phyloP scores from a whole-genome alignment of 2,329 filamentous ascomycete genomes.

The Hypomyces rosellus region DNA sequence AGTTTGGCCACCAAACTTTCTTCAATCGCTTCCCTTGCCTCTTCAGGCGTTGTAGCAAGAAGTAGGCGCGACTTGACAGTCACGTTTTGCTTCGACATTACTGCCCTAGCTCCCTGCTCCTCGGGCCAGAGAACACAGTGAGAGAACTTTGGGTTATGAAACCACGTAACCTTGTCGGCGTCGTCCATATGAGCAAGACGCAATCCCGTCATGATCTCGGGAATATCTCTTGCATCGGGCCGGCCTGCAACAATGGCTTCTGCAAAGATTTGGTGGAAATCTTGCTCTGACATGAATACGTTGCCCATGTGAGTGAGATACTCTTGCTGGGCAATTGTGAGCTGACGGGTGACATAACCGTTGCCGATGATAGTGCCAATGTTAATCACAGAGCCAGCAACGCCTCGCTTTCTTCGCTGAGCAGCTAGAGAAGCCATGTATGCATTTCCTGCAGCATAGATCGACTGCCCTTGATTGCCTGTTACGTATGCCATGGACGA shows the following conservation, averaged over 20 bases:
- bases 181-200: too few species aligned
- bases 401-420: constrained; percentile 30
- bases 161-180: too few species aligned
- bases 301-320: too few species aligned
- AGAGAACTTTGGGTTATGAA: too few species aligned
- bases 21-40: background rate
- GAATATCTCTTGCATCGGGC: too few species aligned
- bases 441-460: constrained; percentile 39
- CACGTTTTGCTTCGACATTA: background rate
- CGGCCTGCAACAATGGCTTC: constrained; percentile 20
- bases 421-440: constrained; percentile 35
- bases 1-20: background rate
- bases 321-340: too few species aligned
- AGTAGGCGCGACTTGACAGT: too few species aligned
- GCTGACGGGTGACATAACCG: constrained; percentile 19
- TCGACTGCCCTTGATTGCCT: constrained; percentile 33
- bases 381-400: constrained; percentile 32
- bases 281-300: constrained; percentile 15
- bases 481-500: constrained; percentile 23
- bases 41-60: background rate
- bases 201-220: too few species aligned
- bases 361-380: constrained; percentile 32
- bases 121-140: too few species aligned
- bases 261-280: constrained; percentile 25
- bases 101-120: too few species aligned